Base-by-base conservation (phyloP, 805 yeast species). In the Ogataea haglerorum region DNA sequence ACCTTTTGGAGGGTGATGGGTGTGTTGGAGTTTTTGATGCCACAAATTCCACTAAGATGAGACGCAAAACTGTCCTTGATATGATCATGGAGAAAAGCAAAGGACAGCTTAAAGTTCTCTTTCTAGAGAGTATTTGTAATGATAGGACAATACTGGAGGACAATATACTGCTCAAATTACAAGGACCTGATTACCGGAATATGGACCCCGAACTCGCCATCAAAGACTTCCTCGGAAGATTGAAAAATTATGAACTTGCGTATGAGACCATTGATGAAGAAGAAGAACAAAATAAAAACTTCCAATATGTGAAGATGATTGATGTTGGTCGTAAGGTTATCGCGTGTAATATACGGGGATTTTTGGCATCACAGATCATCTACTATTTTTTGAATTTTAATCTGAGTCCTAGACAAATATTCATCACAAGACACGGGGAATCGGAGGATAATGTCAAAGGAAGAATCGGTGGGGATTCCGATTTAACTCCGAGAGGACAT, bases 341-440 rank as follows among this genome's bases (percentile, higher is more conserved):
- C 38, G 87, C 96, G 24, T 90, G 83, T 60, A 88, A 90, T 57
- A 85, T 91, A 42, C 86, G 86, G 54, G 82, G 82, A 0, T 93
- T 88, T 56, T 67, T 91, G 38, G 91, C 96, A 0, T 89, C 96
- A 3, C 98, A 93, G 57, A 85, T 96, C 1, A 86, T 90, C 26
- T 91, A 88, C 58, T 93, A 88, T 67, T 67, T 91, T 48, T 70
- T 91, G 47, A 88, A 88, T 54, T 91, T 91, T 75, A 91, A 93
- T 58, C 70, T 91, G 30, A 76, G 83, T 43, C 93, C 86, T 58
- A 74, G 97, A 46, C 95, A 90, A 60, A 89, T 91, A 37, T 91
- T 96, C 89, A 84, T 91, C 47, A 82, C 97, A 1, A 76, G 99
- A 46, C 96, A 90, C 56, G 99, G 99, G 36, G 98, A 91, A 64